phyloP scores from a whole-genome alignment of 257 asterid species.

The Gentiana straminea region DNA sequence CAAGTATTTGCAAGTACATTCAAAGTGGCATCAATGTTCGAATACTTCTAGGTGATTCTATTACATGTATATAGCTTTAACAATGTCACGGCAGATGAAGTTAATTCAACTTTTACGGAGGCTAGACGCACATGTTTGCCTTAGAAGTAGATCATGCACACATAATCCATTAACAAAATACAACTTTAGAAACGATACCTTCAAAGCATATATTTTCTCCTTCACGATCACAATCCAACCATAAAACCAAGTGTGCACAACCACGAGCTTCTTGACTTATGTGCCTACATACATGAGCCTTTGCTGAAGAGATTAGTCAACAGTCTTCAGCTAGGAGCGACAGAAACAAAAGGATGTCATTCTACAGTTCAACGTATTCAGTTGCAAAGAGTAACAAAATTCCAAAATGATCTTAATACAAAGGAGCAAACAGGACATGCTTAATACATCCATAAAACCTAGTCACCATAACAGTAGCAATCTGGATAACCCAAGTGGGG shows the following conservation, averaged over 20 bases:
- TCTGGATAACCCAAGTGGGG: too few species aligned
- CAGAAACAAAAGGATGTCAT: not conserved
- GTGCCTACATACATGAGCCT: constrained; percentile 95
- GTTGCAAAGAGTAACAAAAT: not conserved
- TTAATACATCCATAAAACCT: not conserved
- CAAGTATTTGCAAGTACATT: too few species aligned
- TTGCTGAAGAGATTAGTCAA: constrained; percentile 28
- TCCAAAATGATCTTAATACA: not conserved
- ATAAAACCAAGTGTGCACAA: constrained; percentile 63
- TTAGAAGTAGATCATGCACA: too few species aligned
- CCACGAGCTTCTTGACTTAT: constrained; percentile 87
- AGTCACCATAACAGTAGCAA: too few species aligned
- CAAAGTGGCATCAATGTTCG: too few species aligned
- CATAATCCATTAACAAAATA: constrained; percentile 5
- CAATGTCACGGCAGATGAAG: too few species aligned
- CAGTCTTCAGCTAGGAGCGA: constrained; percentile 3
- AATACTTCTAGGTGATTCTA: too few species aligned
- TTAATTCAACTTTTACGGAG: too few species aligned
- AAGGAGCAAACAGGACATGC: not conserved
- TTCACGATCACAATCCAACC: constrained; percentile 97
- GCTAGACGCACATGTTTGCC: too few species aligned
- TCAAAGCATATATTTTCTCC: constrained; percentile 98
- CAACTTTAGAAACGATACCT: constrained; percentile 35
- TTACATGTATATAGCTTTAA: too few species aligned
- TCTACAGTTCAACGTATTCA: not conserved